Evolutionary conservation across 345 rosid species (phyloP).

Genomic region (Salix caprea): DNA sequence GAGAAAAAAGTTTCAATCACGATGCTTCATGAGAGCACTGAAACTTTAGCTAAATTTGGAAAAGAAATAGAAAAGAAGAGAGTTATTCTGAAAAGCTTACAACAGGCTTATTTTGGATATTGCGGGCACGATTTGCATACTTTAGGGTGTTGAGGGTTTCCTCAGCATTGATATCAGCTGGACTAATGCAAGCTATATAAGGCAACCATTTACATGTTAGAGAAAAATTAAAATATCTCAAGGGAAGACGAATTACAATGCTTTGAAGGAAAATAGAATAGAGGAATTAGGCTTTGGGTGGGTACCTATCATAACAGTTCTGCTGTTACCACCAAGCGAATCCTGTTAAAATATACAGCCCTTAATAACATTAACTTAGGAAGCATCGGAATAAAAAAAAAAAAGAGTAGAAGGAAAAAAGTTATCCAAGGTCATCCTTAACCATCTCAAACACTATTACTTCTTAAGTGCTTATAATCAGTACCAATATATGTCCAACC

Average conservation of each 20-base stretch:
- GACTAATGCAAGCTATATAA: slow-evolving; percentile 89
- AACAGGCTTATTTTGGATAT: slow-evolving; percentile 93
- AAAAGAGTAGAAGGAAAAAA: not conserved
- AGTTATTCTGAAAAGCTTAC: slow-evolving; percentile 47
- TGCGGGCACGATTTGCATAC: slow-evolving; percentile 99
- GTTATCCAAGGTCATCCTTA: not conserved
- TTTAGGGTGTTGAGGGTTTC: slow-evolving; percentile 94
- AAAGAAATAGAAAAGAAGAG: not conserved
- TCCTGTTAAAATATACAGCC: slow-evolving; percentile 48
- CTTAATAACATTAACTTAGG: not conserved
- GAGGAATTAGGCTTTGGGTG: not conserved
- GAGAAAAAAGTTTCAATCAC: slow-evolving; percentile 2
- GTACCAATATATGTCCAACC: not conserved
- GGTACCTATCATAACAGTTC: slow-evolving; percentile 97
- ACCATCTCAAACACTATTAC: not conserved
- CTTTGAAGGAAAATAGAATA: slow-evolving; percentile 4
- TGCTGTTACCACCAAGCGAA: slow-evolving; percentile 99
- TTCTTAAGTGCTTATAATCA: not conserved
- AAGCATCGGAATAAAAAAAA: not conserved
- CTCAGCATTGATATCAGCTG: slow-evolving; percentile 98
- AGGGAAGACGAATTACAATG: not conserved
- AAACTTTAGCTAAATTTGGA: not conserved
- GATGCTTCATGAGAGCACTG: slow-evolving; percentile 3
- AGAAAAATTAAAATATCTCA: not conserved
- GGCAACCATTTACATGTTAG: not conserved